phyloP scores from a whole-genome alignment of 345 rosid species.

The Populus simonii region DNA sequence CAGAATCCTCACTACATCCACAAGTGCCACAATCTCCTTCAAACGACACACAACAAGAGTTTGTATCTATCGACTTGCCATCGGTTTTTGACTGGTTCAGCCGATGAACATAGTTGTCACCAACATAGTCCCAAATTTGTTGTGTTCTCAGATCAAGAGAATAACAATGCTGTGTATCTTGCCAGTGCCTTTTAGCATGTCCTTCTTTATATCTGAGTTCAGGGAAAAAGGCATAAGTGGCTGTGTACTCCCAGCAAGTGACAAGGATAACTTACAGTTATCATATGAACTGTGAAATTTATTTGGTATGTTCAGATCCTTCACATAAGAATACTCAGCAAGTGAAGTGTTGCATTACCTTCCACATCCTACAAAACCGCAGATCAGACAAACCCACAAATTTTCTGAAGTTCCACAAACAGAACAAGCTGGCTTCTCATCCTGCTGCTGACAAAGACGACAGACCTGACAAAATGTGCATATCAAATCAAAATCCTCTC shows the following conservation, averaged over 20 bases:
- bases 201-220: constrained; percentile 83
- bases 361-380: constrained; percentile 95
- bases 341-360: constrained; percentile 45
- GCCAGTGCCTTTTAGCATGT: constrained; percentile 88
- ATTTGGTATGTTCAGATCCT: neutral
- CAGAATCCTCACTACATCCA: constrained; percentile 74
- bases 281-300: neutral
- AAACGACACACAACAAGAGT: constrained; percentile 45
- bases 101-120: constrained; percentile 89
- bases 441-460: constrained; percentile 83
- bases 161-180: constrained; percentile 83
- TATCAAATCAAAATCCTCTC: neutral
- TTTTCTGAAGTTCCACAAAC: constrained; percentile 72
- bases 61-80: constrained; percentile 64
- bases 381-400: constrained; percentile 86
- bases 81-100: constrained; percentile 88
- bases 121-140: constrained; percentile 97
- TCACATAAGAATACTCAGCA: neutral
- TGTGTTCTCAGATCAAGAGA: constrained; percentile 85
- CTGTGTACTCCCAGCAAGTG: neutral
- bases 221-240: constrained; percentile 5
- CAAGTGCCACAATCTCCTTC: constrained; percentile 67
- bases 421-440: constrained; percentile 73
- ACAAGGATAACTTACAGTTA: neutral
- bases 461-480: constrained; percentile 54